Conservation (phyloP, 169 alveolate genomes). For the Plasmodium gallinaceum region DNA sequence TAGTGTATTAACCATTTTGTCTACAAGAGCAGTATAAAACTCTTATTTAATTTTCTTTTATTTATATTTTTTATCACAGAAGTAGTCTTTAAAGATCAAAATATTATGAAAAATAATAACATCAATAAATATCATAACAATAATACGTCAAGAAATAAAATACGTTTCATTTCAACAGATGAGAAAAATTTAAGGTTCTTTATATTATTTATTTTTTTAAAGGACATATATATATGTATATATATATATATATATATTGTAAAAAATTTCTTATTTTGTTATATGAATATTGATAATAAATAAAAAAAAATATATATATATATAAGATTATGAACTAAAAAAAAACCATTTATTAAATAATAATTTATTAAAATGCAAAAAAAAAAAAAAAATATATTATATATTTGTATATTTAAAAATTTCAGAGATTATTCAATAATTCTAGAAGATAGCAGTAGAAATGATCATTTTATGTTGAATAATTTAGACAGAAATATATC, state of each 20-base stretch:
- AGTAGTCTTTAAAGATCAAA: constrained; percentile 49
- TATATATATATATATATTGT: not conserved
- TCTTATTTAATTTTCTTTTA: too few species aligned
- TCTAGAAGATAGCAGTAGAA: constrained; percentile 18
- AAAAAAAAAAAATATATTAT: too few species aligned
- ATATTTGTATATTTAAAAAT: not conserved
- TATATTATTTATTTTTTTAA: not conserved
- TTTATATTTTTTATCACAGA: constrained; percentile 7
- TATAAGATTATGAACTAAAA: too few species aligned
- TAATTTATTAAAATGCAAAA: too few species aligned
- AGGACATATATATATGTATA: not conserved
- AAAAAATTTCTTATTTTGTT: not conserved
- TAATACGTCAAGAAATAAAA: not conserved
- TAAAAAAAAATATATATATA: not conserved
- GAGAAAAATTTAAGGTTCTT: constrained; percentile 21
- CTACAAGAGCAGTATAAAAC: too few species aligned
- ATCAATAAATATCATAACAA: not conserved
- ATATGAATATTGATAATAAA: not conserved
- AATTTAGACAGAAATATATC: constrained; percentile 14
- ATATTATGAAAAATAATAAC: not conserved
- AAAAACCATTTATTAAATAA: too few species aligned
- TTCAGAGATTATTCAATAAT: constrained; percentile 25
- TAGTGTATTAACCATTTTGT: too few species aligned
- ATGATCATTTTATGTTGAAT: constrained; percentile 14
- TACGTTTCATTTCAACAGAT: constrained; percentile 4